These are phyloP conservation scores for Mortierella sp. DNA, from an alignment of 371 early-diverging fungal genomes.

Conservation along the genomic window DNA sequence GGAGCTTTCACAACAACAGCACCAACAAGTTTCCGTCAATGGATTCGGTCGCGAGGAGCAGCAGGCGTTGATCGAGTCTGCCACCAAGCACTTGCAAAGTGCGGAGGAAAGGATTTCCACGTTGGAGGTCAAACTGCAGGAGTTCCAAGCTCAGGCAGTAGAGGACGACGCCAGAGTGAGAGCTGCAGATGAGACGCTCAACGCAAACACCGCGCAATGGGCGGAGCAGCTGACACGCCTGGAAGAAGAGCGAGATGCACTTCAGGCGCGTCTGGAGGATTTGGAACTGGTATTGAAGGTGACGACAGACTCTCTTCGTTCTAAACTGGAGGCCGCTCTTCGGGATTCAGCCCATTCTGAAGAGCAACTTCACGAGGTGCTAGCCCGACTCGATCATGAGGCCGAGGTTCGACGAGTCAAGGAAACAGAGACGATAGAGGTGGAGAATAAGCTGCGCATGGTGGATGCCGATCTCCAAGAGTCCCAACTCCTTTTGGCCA, in stretches of 20 bases:
- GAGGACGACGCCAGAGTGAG: conserved; percentile 22
- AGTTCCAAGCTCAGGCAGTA: conserved; percentile 11
- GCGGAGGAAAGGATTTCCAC: conserved; percentile 25
- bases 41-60: conserved; percentile 17
- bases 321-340: conserved; percentile 40
- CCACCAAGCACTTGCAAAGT: conserved; percentile 26
- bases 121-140: conserved; percentile 20
- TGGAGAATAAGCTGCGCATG: conserved; percentile 43
- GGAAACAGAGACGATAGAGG: conserved; percentile 33
- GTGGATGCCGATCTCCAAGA: conserved; percentile 37
- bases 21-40: background rate
- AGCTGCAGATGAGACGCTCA: conserved; percentile 21
- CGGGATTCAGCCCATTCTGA: conserved; percentile 36
- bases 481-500: conserved; percentile 24
- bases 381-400: conserved; percentile 39
- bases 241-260: conserved; percentile 44
- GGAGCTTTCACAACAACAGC: conserved; percentile 17
- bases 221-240: conserved; percentile 22
- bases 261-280: conserved; percentile 38
- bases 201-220: conserved; percentile 15
- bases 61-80: conserved; percentile 20
- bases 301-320: conserved; percentile 42
- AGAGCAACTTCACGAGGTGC: conserved; percentile 37
- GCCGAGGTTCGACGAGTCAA: conserved; percentile 31
- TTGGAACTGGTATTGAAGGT: conserved; percentile 33